Evolutionary conservation across 2,329 filamentous ascomycete species (phyloP).

Genomic region (Aspergillaceae sp.): DNA sequence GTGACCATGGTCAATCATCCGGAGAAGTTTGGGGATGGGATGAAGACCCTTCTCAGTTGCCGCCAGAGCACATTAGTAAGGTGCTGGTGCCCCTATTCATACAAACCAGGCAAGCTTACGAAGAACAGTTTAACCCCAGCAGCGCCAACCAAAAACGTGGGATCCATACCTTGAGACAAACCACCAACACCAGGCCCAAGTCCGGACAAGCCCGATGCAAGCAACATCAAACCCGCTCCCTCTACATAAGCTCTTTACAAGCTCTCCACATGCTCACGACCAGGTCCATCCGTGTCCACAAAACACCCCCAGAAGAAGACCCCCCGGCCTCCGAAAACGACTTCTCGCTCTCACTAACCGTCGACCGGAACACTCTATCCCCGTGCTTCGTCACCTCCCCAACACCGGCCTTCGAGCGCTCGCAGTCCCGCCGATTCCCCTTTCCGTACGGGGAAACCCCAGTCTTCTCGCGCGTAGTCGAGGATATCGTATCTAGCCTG

Average conservation of each 20-base stretch:
- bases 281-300: conserved; percentile 39
- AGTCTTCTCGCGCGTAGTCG: conserved; percentile 36
- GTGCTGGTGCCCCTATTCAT: background rate
- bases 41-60: conserved; percentile 52
- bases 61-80: conserved; percentile 18
- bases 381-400: conserved; percentile 58
- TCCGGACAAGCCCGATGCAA: background rate
- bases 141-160: conserved; percentile 38
- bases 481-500: conserved; percentile 39
- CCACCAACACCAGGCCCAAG: conserved; percentile 6
- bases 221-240: conserved; percentile 37
- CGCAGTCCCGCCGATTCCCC: conserved; percentile 47
- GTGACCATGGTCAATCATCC: conserved; percentile 67
- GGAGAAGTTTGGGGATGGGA: conserved; percentile 60
- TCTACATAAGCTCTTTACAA: conserved; percentile 49
- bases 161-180: conserved; percentile 41
- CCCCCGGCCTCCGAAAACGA: conserved; percentile 24
- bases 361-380: conserved; percentile 54
- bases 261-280: conserved; percentile 49
- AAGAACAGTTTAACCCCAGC: conserved; percentile 14
- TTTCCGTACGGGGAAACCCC: conserved; percentile 49
- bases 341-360: conserved; percentile 53
- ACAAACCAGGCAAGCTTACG: background rate
- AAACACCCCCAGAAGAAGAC: conserved; percentile 16
- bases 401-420: conserved; percentile 36